Evolutionary conservation across 1,284 basidiomycete genomes (phyloP).

Genomic region (Ceratobasidium sp.): DNA sequence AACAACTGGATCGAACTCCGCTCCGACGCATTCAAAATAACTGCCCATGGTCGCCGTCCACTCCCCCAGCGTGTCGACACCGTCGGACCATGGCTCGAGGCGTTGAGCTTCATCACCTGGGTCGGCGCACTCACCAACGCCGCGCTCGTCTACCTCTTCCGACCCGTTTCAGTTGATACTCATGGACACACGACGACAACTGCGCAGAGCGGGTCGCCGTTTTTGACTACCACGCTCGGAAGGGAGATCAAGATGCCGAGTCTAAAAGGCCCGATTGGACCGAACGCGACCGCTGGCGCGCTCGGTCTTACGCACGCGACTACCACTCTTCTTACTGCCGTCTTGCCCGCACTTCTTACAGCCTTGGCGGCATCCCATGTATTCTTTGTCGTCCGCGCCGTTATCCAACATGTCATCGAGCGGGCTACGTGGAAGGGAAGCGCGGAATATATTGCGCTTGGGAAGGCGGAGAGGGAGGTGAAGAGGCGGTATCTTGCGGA

Average conservation of each 20-base stretch:
- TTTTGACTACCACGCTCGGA: conserved; percentile 40
- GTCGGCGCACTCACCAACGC: conserved; percentile 85
- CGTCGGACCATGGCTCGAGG: conserved; percentile 94
- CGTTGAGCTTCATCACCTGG: conserved; percentile 89
- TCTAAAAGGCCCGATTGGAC: conserved; percentile 44
- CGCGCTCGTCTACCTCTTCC: conserved; percentile 87
- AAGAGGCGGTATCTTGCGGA: conserved; percentile 56
- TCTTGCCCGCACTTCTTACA: conserved; percentile 75
- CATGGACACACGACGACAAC: conserved; percentile 40
- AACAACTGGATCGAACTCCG: conserved; percentile 95
- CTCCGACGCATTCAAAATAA: conserved; percentile 95
- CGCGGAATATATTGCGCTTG: conserved; percentile 67
- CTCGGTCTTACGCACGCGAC: conserved; percentile 55
- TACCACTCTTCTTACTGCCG: conserved; percentile 55
- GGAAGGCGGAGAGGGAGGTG: conserved; percentile 67
- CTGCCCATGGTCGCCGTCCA: conserved; percentile 84
- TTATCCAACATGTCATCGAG: conserved; percentile 78
- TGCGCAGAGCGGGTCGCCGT: conserved; percentile 42
- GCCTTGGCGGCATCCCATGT: conserved; percentile 83
- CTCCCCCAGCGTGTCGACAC: conserved; percentile 87
- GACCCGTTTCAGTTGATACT: conserved; percentile 52
- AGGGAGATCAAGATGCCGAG: conserved; percentile 39
- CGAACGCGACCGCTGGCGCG: conserved; percentile 43
- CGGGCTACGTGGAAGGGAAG: conserved; percentile 78
- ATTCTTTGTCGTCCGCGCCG: conserved; percentile 72